A percentile compares a stretch with the other conserved stretches of the same genome.
phyloP scores from a whole-genome alignment of 495 filamentous ascomycete species.

The Friedmanniomyces simplex region DNA sequence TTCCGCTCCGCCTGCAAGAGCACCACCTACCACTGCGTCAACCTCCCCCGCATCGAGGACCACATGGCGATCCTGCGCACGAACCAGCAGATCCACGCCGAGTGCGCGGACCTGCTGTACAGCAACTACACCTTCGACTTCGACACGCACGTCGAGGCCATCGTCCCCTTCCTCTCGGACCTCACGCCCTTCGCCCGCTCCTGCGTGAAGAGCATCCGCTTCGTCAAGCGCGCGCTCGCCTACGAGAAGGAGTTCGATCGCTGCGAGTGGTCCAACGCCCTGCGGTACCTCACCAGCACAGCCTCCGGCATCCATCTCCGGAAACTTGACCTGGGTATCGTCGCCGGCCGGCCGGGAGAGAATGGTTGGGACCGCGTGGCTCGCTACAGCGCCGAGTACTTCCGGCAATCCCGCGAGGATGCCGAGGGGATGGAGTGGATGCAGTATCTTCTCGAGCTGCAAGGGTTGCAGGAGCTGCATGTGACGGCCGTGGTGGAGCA shows the following conservation, averaged over 20 bases:
- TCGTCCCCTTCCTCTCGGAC: slow-evolving; percentile 46
- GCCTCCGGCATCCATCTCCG: slow-evolving; percentile 23
- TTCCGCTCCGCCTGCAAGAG: slow-evolving; percentile 25
- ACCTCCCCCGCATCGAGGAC: slow-evolving; percentile 32
- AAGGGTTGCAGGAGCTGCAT: slow-evolving; percentile 33
- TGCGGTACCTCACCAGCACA: slow-evolving; percentile 15
- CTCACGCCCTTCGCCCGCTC: slow-evolving; percentile 35
- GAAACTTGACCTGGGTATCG: slow-evolving; percentile 37
- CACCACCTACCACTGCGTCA: slow-evolving; percentile 40
- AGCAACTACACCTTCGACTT: slow-evolving; percentile 42
- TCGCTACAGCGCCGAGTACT: slow-evolving; percentile 33
- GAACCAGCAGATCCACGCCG: slow-evolving; percentile 38
- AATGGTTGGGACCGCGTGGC: slow-evolving; percentile 35
- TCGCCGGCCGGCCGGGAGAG: slow-evolving; percentile 35
- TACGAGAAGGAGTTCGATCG: slow-evolving; percentile 42
- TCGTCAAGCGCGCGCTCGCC: slow-evolving; percentile 41
- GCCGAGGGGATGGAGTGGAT: slow-evolving; percentile 43
- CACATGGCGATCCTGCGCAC: slow-evolving; percentile 35
- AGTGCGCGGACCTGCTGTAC: slow-evolving; percentile 42
- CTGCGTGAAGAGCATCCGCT: slow-evolving; percentile 34
- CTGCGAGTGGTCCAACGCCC: slow-evolving; percentile 39
- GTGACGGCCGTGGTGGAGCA: slow-evolving; percentile 35
- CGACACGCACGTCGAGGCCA: slow-evolving; percentile 41
- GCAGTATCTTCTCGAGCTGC: slow-evolving; percentile 34
- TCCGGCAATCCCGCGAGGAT: slow-evolving; percentile 25